Base-by-base conservation (phyloP, 768 basidiomycete species). In the Leccinum arenicola region DNA sequence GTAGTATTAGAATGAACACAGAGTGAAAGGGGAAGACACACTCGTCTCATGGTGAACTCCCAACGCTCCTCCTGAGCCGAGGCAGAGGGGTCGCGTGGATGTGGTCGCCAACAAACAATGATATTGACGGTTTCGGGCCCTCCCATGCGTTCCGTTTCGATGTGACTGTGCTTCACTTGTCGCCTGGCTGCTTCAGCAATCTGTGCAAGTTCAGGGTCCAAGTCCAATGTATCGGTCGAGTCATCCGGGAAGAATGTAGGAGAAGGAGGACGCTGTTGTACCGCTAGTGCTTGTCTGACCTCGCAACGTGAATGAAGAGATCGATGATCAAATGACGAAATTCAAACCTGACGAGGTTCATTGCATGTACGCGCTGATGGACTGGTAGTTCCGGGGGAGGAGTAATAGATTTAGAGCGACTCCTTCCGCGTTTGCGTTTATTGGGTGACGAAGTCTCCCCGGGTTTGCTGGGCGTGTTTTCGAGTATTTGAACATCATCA, bases 351-450 rank as follows among this genome's bases (percentile, higher is more conserved):
- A 91, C 82, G 17, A 89, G 71, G 36, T 81, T 75, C 43, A 80
- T 81, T 14, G 88, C 85, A 56, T 78, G 78, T 64, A 82, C 78
- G 1, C 86, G 74, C 56, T 84, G 80, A 31, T 82, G 75, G 10
- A 72, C 67, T 3, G 87, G 75, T 14, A 91, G 70, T 36, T 76
- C 77, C 0, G 90, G 91, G 5, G 90, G 90, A 2, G 91, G 90
- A 0, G 90, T 93, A 40, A 92, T 81, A 4, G 90, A 93, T 23
- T 78, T 75, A 31, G 88, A 91, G 40, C 85, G 84, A 68, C 83
- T 86, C 49, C 85, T 80, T 43, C 74, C 65, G 40, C 79, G 74
- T 56, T 78, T 75, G 58, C 80, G 78, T 60, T 80, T 81, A 29
- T 74, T 73, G 55, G 76, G 76, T 2, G 68, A 66, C 17, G 55